Evolutionary conservation across 345 rosid species (phyloP), one percentile per base, ranked within the genome.

Genomic region (Gossypium raimondii): DNA sequence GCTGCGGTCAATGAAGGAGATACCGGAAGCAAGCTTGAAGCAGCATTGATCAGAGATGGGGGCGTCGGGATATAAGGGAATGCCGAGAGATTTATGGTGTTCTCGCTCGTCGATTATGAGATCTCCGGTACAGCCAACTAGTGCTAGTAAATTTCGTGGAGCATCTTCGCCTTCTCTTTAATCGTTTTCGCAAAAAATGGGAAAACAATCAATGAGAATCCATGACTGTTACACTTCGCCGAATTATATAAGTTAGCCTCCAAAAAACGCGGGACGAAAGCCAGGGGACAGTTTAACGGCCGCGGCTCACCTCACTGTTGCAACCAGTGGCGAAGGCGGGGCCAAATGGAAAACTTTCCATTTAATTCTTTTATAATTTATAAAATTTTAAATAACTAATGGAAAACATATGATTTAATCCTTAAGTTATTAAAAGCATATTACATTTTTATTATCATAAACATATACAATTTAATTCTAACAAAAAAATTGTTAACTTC

Each of bases 41-140:
- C 94, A 76, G 76, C 80, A 78, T 50, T 88, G 83, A 22, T 87
- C 89, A 45, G 95, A 85, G 82, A 93, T 75, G 70, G 89, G 83
- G 20, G 89, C 82, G 78, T 90, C 91, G 18, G 89, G 80, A 51
- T 88, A 82, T 50, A 85, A 77, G 51, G 61, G 51, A 75, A 89
- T 80, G 81, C 93, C 94, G 66, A 85, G 80, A 52, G 96, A 83
- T 41, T 79, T 78, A 22, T 78, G 86, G 73, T 87, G 93, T 76
- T 90, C 97, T 43, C 92, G 79, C 83, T 93, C 93, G 86, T 91
- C 93, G 83, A 93, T 79, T 72, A 94, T 88, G 75, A 93, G 91
- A 82, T 94, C 97, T 65, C 99, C 96, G 45, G 98, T 89, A 87
- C 86, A 89, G 65, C 99, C 99, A 56, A 93, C 71, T 10, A 90